Evolutionary conservation across 73 alveolate genomes (phyloP), one percentile per base, ranked within the genome.

Genomic region (Paramecium sonneborni): DNA sequence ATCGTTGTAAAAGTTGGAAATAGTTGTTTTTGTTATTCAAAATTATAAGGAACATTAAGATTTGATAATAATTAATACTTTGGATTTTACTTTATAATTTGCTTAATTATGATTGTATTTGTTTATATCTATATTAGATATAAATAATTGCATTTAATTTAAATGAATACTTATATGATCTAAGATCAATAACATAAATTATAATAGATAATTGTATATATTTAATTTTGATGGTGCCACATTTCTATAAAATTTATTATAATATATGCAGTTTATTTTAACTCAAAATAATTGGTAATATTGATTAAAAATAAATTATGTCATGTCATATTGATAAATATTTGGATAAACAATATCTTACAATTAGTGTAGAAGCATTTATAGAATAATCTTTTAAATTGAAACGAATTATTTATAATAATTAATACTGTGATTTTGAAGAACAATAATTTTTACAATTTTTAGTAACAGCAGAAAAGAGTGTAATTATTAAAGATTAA

Each of bases 241-340:
- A 62, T 62, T 62, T 62, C 44, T 62, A 23, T 32, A 62, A 62
- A 28, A 62, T 62, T 9, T 62, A 62, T 26, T 62, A 62, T 32
- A 62, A 62, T 62, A 62, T 62, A 23, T 26, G 48, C 3, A n/a
- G 84, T 15, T 62, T 62, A 24, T 62, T 62, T 62, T 62, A 62
- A 62, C 20, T 62, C 3, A 6, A 26, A 26, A 32, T 26, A 0
- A 62, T 62, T 12, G 84, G 84, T 0, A 30, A 43, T 0, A 62
- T 26, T 12, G 84, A 62, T 62, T 62, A 62, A 62, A 62, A 62
- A 62, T 62, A 62, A 62, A 62, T 62, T 62, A 32, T 62, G 44
- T 62, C 84, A 7, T 62, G 84, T 62, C 84, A 62, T 62, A 62
- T 62, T 26, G 84, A 62, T 26, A 62, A 62, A 62, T 62, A 62